Percentiles rank a stretch among this genome's conserved stretches.
Conservation (phyloP, 2,329 filamentous ascomycete species). For the Cucurbitaria berberidis region DNA sequence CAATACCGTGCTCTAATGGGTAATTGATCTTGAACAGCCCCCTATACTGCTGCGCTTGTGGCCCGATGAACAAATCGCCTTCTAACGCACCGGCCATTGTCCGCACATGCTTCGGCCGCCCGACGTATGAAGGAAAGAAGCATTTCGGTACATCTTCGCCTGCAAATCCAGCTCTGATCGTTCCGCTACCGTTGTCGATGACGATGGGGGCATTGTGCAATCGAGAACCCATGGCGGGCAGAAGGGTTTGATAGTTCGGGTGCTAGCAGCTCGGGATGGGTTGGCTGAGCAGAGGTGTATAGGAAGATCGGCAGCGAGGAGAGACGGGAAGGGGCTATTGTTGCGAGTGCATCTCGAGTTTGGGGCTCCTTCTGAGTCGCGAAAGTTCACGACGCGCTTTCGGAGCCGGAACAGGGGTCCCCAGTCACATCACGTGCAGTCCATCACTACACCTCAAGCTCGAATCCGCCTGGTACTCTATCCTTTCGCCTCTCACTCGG, state of each 20-base stretch:
- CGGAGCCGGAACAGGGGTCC: conserved; percentile 32
- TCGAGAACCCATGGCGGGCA: conserved; percentile 64
- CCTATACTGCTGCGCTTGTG: conserved; percentile 86
- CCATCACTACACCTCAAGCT: not conserved
- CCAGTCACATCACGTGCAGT: conserved; percentile 35
- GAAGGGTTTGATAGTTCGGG: not conserved
- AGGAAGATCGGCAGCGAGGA: not conserved
- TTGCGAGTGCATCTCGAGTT: conserved; percentile 31
- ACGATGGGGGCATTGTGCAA: conserved; percentile 98
- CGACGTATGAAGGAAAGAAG: conserved; percentile 97
- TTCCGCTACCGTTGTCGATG: conserved; percentile 98
- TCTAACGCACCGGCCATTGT: conserved; percentile 96
- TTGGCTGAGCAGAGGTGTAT: not conserved
- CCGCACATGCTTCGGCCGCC: conserved; percentile 90
- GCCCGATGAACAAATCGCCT: conserved; percentile 95
- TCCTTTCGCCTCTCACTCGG: not conserved
- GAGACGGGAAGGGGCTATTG: conserved; percentile 1
- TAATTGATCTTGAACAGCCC: conserved; percentile 95
- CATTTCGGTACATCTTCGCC: conserved; percentile 96
- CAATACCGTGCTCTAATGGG: conserved; percentile 94
- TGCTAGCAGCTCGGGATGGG: not conserved
- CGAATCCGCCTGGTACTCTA: not conserved
- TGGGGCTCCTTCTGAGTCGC: conserved; percentile 33
- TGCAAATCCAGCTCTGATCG: conserved; percentile 94
- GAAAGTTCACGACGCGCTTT: conserved; percentile 41